Conservation (phyloP, 2,329 filamentous ascomycete species). For the Lasiodiplodia theobromae region DNA sequence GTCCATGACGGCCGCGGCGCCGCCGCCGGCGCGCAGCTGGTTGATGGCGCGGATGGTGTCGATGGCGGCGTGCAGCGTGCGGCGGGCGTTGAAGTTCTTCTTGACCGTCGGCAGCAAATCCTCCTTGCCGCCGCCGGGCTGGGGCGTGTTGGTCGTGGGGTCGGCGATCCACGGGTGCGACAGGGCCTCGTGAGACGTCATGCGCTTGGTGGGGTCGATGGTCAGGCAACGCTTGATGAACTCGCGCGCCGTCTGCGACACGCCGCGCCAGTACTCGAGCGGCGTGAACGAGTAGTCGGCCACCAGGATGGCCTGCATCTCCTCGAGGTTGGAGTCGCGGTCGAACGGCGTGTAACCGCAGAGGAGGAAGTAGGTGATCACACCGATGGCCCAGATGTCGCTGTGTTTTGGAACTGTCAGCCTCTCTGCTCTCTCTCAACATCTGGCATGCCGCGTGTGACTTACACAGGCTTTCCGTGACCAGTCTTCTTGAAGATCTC, state of each 20-base stretch:
- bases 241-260: conserved; percentile 80
- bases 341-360: conserved; percentile 99
- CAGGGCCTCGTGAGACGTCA: conserved; percentile 84
- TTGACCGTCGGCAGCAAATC: conserved; percentile 71
- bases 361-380: conserved; percentile 98
- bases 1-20: conserved; percentile 64
- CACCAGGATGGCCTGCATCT: conserved; percentile 98
- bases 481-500: conserved; percentile 99
- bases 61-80: conserved; percentile 71
- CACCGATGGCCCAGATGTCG: conserved; percentile 96
- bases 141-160: conserved; percentile 52
- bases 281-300: conserved; percentile 97
- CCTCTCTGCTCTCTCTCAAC: background rate
- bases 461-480: conserved; percentile 91
- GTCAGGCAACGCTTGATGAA: conserved; percentile 94
- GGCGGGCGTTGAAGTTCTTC: conserved; percentile 73
- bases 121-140: conserved; percentile 45
- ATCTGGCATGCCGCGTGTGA: background rate
- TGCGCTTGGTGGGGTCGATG: conserved; percentile 83
- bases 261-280: conserved; percentile 93
- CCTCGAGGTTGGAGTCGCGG: conserved; percentile 94
- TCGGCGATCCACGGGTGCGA: conserved; percentile 71
- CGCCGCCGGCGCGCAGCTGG: conserved; percentile 68
- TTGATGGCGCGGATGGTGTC: conserved; percentile 74
- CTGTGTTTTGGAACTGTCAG: conserved; percentile 44